Evolutionary conservation across 208 protist genomes (phyloP).

Genomic region (Trypanosoma congolense): DNA sequence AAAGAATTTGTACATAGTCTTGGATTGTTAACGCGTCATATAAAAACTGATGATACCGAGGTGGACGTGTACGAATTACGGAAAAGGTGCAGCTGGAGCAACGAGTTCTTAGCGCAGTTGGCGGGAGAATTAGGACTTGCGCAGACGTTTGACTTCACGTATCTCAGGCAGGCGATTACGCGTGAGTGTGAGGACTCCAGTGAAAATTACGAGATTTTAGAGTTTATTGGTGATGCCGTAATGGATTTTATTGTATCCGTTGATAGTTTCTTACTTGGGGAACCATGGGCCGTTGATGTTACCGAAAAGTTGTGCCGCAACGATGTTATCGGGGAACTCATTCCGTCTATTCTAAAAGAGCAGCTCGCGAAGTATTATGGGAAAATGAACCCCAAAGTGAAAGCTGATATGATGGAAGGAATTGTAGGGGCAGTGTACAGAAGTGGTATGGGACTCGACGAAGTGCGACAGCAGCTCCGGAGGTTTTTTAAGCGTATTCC

Average conservation of each 20-base stretch:
- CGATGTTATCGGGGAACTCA: constrained; percentile 37
- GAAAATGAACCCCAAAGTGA: constrained; percentile 28
- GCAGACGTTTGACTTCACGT: background rate
- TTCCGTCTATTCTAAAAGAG: constrained; percentile 28
- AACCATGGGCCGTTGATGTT: constrained; percentile 11
- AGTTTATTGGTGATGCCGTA: constrained; percentile 67
- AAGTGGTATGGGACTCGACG: constrained; percentile 32
- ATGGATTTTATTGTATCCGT: constrained; percentile 57
- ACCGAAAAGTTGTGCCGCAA: constrained; percentile 32
- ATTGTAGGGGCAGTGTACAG: constrained; percentile 55
- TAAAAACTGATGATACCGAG: too few species aligned
- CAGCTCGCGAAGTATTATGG: constrained; percentile 26
- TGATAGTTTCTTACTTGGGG: constrained; percentile 27
- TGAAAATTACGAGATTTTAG: constrained; percentile 56
- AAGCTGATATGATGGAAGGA: constrained; percentile 64
- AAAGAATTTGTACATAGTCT: constrained; percentile 13
- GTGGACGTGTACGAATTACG: constrained; percentile 15
- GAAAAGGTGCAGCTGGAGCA: constrained; percentile 3
- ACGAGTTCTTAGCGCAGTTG: background rate
- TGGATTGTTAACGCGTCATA: too few species aligned
- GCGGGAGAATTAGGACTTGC: constrained; percentile 12
- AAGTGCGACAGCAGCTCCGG: constrained; percentile 32
- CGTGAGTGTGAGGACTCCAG: constrained; percentile 41
- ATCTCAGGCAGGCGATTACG: constrained; percentile 38
- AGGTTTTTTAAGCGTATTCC: constrained; percentile 39